Percentiles rank a stretch among this genome's conserved stretches.
Evolutionary conservation across 768 basidiomycete genomes (phyloP).

Genomic region (Rhodotorula diobovata): DNA sequence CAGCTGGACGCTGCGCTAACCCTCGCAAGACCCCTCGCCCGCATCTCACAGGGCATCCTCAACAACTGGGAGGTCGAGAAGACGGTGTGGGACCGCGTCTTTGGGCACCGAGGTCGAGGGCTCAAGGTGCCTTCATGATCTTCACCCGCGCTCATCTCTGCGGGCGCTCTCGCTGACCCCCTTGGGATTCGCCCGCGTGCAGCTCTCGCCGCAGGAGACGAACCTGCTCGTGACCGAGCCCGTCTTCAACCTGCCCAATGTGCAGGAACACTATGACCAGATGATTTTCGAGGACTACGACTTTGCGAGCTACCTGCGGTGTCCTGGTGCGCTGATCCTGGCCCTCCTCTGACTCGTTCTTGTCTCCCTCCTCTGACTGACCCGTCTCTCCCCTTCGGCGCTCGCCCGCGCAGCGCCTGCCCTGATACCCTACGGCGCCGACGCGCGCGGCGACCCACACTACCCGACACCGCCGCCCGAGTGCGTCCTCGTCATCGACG

Average conservation of each 20-base stretch:
- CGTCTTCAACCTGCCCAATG: conserved; percentile 85
- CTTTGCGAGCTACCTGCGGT: conserved; percentile 73
- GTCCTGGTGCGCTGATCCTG: conserved; percentile 61
- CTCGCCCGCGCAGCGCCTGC: conserved; percentile 73
- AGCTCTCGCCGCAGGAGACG: conserved; percentile 70
- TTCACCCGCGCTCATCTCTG: neutral
- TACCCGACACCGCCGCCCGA: conserved; percentile 56
- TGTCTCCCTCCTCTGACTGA: neutral
- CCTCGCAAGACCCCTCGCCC: no score
- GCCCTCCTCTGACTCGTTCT: neutral
- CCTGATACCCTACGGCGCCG: conserved; percentile 65
- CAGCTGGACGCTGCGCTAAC: no score
- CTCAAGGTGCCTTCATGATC: conserved; percentile 44
- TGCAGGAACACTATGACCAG: conserved; percentile 89
- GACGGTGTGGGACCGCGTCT: conserved; percentile 85
- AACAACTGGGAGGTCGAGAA: conserved; percentile 96
- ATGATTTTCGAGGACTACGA: conserved; percentile 96
- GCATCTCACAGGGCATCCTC: conserved; percentile 71
- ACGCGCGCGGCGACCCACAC: neutral
- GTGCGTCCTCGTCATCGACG: conserved; percentile 77
- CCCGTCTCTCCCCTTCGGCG: no score
- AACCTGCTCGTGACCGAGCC: conserved; percentile 87
- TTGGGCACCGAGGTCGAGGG: conserved; percentile 54
- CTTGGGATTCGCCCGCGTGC: conserved; percentile 16
- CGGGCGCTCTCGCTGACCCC: neutral